Percentiles rank a stretch among this genome's conserved stretches.
Evolutionary conservation across 495 filamentous ascomycete genomes (phyloP).

Genomic region (Penicillium lagena): DNA sequence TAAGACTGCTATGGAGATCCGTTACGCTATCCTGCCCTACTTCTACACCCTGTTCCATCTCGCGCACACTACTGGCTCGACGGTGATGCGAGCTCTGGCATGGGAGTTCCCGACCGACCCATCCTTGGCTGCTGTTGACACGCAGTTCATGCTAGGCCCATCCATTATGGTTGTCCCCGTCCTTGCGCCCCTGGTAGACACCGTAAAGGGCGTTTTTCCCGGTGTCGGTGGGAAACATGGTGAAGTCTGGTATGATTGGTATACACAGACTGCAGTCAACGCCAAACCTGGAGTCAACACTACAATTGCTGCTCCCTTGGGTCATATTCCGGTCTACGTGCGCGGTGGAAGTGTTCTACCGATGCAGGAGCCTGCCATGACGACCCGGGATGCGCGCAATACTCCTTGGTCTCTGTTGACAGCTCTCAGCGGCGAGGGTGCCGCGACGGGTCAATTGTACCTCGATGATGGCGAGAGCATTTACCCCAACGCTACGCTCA

Average conservation of each 20-base stretch:
- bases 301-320: constrained; percentile 67
- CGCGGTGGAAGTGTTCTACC: constrained; percentile 67
- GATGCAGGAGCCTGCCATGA: constrained; percentile 64
- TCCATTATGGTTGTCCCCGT: constrained; percentile 69
- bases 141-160: constrained; percentile 72
- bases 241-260: constrained; percentile 81
- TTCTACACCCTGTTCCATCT: constrained; percentile 74
- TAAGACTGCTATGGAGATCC: constrained; percentile 63
- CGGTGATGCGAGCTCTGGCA: constrained; percentile 73
- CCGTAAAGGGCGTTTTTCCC: constrained; percentile 73
- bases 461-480: constrained; percentile 80
- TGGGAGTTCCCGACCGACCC: constrained; percentile 85
- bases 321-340: constrained; percentile 73
- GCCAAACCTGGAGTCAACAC: constrained; percentile 57
- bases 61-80: constrained; percentile 61
- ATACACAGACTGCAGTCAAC: constrained; percentile 49
- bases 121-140: constrained; percentile 57
- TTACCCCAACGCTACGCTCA: constrained; percentile 46
- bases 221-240: constrained; percentile 47
- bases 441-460: constrained; percentile 64
- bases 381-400: constrained; percentile 55
- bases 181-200: constrained; percentile 55
- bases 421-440: constrained; percentile 49
- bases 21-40: constrained; percentile 71
- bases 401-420: constrained; percentile 67